Conservation (phyloP, 192 early-diverging fungal species). For the Backusella mclennaniae region DNA sequence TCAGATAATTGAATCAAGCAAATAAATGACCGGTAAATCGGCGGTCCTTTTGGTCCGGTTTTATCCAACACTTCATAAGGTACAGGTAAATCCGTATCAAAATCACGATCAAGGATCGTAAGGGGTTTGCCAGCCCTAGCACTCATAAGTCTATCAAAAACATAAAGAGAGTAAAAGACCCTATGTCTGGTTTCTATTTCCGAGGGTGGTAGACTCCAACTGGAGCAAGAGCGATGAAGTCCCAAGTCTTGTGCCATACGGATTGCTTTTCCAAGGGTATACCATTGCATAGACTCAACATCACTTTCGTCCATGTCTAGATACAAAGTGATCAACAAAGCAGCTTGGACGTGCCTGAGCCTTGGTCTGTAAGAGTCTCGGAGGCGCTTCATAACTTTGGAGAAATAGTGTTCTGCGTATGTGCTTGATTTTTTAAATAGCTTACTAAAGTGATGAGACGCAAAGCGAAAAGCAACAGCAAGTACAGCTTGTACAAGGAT, state of each 20-base stretch:
- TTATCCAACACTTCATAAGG: slow-evolving; percentile 34
- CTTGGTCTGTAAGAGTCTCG: slow-evolving; percentile 3
- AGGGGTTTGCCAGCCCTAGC: slow-evolving; percentile 51
- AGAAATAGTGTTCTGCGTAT: slow-evolving; percentile 15
- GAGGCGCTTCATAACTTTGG: slow-evolving; percentile 19
- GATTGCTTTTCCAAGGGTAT: slow-evolving; percentile 42
- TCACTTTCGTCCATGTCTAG: slow-evolving; percentile 32
- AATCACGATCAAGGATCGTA: slow-evolving; percentile 44
- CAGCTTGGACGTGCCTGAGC: slow-evolving; percentile 25
- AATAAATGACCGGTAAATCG: slow-evolving; percentile 41
- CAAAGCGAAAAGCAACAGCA: slow-evolving; percentile 25
- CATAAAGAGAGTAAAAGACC: slow-evolving; percentile 28
- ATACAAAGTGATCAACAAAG: slow-evolving; percentile 30
- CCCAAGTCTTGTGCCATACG: slow-evolving; percentile 62
- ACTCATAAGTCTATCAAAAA: slow-evolving; percentile 38
- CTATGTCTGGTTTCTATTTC: slow-evolving; percentile 51
- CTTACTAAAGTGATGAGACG: slow-evolving; percentile 5
- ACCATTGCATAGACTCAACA: slow-evolving; percentile 34
- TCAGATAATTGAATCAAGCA: slow-evolving; percentile 47
- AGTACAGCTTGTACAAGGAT: slow-evolving; percentile 20
- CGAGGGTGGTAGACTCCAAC: slow-evolving; percentile 47
- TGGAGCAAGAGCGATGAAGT: slow-evolving; percentile 51
- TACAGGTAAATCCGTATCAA: slow-evolving; percentile 31
- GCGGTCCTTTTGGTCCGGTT: background rate
- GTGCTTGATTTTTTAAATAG: background rate